phyloP scores from a whole-genome alignment of 352 stramenopile species.

The Phytophthora aleatoria region DNA sequence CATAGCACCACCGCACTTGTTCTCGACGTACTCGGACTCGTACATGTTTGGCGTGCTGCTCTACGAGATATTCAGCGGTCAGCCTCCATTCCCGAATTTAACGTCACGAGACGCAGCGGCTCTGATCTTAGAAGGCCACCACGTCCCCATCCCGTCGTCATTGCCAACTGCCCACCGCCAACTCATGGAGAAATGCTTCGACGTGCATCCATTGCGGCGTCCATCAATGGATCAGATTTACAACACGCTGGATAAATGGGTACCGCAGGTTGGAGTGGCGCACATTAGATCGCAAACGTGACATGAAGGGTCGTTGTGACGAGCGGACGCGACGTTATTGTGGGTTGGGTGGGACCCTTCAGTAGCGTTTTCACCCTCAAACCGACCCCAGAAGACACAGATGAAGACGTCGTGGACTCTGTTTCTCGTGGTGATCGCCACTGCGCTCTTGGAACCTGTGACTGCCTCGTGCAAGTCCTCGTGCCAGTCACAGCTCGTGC shows the following conservation, averaged over 20 bases:
- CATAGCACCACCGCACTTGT: constrained; percentile 64
- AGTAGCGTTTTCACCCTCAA: constrained; percentile 1
- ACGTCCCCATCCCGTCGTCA: constrained; percentile 54
- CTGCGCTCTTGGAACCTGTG: constrained; percentile 11
- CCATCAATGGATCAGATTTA: constrained; percentile 79
- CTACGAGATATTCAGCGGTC: constrained; percentile 77
- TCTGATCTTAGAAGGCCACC: constrained; percentile 66
- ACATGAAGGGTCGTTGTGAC: constrained; percentile 6
- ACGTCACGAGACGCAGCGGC: constrained; percentile 60
- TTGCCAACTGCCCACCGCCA: constrained; percentile 48
- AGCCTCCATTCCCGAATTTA: constrained; percentile 57
- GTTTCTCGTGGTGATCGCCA: constrained; percentile 17
- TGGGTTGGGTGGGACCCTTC: constrained; percentile 4
- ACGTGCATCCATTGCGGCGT: constrained; percentile 51
- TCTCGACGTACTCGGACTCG: constrained; percentile 71
- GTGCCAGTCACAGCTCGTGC: constrained; percentile 51
- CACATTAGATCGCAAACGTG: constrained; percentile 29
- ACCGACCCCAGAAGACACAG: not conserved
- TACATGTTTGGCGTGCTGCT: constrained; percentile 82
- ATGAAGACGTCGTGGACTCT: constrained; percentile 38
- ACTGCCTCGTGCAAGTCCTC: constrained; percentile 31
- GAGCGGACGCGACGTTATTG: constrained; percentile 18
- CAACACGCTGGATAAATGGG: constrained; percentile 60
- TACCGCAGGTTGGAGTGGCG: constrained; percentile 38
- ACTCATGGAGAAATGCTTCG: constrained; percentile 71